These are phyloP conservation scores for Xerocomus amazonicus DNA, from an alignment of 1,284 basidiomycete species.

Conservation along the genomic window DNA sequence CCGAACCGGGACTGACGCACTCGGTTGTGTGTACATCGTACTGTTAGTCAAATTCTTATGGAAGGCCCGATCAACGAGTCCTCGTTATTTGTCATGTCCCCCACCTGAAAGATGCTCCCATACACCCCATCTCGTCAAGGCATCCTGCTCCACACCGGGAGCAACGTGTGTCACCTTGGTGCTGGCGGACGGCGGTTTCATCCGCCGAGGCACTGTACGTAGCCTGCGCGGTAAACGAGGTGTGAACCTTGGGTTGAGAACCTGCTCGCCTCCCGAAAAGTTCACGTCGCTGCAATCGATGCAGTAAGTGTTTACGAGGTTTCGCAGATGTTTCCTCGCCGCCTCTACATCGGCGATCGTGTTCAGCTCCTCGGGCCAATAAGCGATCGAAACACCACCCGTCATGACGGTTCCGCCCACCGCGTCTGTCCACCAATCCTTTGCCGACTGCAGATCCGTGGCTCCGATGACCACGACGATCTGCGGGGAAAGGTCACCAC, in stretches of 20 bases:
- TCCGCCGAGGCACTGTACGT: not conserved
- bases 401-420: not conserved
- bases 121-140: constrained; percentile 21
- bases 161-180: not conserved
- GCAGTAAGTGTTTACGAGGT: constrained; percentile 19
- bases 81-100: not conserved
- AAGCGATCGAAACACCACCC: constrained; percentile 11
- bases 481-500: constrained; percentile 25
- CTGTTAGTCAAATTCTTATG: too few relatives aligned
- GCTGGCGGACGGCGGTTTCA: not conserved
- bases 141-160: constrained; percentile 11
- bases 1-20: too few relatives aligned
- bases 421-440: constrained; percentile 19
- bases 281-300: constrained; percentile 22
- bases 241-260: constrained; percentile 11
- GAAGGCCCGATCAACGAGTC: too few relatives aligned
- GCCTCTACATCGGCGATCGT: constrained; percentile 1
- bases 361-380: constrained; percentile 15
- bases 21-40: too few relatives aligned
- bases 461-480: constrained; percentile 25
- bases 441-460: constrained; percentile 16
- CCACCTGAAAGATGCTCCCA: constrained; percentile 16
- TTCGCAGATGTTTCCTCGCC: constrained; percentile 7
- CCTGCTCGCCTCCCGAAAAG: constrained; percentile 2
- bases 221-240: not conserved